Conservation (phyloP, 805 yeast genomes). For the Suhomyces vadensis region DNA sequence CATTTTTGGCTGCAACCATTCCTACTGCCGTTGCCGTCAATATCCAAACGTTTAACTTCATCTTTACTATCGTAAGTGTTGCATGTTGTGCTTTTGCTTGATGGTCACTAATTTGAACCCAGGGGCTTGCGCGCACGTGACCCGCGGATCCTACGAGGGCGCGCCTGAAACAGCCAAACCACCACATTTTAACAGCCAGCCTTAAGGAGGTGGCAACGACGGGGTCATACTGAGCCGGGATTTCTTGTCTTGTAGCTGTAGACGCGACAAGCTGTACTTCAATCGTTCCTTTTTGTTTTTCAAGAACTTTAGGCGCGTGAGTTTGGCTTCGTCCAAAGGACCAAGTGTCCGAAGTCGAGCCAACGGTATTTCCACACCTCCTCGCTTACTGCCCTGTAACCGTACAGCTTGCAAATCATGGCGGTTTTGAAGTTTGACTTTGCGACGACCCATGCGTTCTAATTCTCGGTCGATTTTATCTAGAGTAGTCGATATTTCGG, state of each 20-base stretch:
- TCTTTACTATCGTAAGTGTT: slow-evolving; percentile 1
- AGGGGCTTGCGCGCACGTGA: background rate
- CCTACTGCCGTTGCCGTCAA: slow-evolving; percentile 4
- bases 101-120: background rate
- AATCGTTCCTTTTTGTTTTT: slow-evolving; percentile 47
- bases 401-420: slow-evolving; percentile 43
- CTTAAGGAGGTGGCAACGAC: slow-evolving; percentile 9
- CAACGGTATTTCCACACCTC: slow-evolving; percentile 13
- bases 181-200: background rate
- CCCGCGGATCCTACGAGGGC: background rate
- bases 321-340: slow-evolving; percentile 32
- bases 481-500: slow-evolving; percentile 38
- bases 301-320: slow-evolving; percentile 40
- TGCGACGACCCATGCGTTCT: slow-evolving; percentile 32
- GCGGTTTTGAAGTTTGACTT: slow-evolving; percentile 34
- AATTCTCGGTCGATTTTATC: slow-evolving; percentile 34
- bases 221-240: slow-evolving; percentile 15
- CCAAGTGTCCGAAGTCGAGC: slow-evolving; percentile 16
- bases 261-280: slow-evolving; percentile 36
- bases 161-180: background rate
- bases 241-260: slow-evolving; percentile 18
- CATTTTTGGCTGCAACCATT: slow-evolving; percentile 8
- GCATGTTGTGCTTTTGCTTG: background rate
- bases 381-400: slow-evolving; percentile 22
- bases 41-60: slow-evolving; percentile 8